phyloP scores from a whole-genome alignment of 2,329 filamentous ascomycete genomes.

The Monilinia fructigena region DNA sequence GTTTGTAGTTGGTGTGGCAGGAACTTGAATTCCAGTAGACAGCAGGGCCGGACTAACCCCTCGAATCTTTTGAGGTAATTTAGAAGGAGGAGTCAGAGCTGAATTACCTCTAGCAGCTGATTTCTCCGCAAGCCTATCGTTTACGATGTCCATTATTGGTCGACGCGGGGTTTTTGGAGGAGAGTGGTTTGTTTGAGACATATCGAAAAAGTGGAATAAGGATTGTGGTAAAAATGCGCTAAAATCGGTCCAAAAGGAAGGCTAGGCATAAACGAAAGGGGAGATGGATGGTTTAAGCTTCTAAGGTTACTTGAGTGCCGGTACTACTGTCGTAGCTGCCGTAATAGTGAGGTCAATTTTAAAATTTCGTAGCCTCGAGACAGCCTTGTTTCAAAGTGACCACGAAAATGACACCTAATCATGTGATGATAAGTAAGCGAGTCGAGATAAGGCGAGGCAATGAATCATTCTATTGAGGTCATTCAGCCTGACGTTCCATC shows the following conservation, averaged over 20 bases:
- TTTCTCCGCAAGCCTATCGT: slow-evolving; percentile 21
- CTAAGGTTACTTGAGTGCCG: slow-evolving; percentile 20
- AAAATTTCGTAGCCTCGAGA: slow-evolving; percentile 19
- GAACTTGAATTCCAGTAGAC: slow-evolving; percentile 13
- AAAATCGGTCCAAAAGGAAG: neutral
- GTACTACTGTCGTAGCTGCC: slow-evolving; percentile 24
- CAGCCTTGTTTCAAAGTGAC: slow-evolving; percentile 19
- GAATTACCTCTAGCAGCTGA: slow-evolving; percentile 18
- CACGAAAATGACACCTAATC: slow-evolving; percentile 10
- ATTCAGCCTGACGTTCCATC: slow-evolving; percentile 13
- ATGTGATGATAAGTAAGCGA: slow-evolving; percentile 23
- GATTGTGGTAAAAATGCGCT: slow-evolving; percentile 9
- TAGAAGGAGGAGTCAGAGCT: slow-evolving; percentile 18
- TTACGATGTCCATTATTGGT: slow-evolving; percentile 26
- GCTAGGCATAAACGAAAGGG: neutral
- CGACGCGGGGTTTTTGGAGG: slow-evolving; percentile 26
- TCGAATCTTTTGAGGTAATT: slow-evolving; percentile 21
- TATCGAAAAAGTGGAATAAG: slow-evolving; percentile 17
- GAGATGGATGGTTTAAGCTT: slow-evolving; percentile 2
- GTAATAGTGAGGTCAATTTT: slow-evolving; percentile 13
- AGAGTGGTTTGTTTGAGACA: slow-evolving; percentile 27
- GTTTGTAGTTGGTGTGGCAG: slow-evolving; percentile 14
- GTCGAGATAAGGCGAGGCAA: slow-evolving; percentile 18
- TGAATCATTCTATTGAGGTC: slow-evolving; percentile 11
- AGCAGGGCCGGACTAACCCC: slow-evolving; percentile 8